Percentiles rank a stretch among this genome's conserved stretches.
These are phyloP conservation scores for Oryza nivara DNA, from an alignment of 176 grass and related monocot genomes.

Conservation along the genomic window DNA sequence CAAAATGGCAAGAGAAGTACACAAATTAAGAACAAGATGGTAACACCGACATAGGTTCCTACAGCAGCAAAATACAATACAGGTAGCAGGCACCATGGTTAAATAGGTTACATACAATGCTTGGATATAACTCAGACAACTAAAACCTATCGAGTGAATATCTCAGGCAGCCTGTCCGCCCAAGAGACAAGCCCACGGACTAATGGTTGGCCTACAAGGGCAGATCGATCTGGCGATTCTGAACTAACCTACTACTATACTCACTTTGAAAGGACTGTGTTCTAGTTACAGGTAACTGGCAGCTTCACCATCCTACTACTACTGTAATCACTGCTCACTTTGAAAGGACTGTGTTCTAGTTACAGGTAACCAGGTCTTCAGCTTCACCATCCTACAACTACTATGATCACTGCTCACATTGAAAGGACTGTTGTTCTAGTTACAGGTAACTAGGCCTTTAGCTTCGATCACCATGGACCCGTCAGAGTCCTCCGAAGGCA, in stretches of 20 bases:
- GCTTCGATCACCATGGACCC: slow-evolving; percentile 65
- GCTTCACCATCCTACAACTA: slow-evolving; percentile 49
- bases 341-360: slow-evolving; percentile 22
- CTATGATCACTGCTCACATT: background rate
- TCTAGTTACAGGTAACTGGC: slow-evolving; percentile 1
- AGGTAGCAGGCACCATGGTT: slow-evolving; percentile 3
- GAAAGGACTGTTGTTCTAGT: slow-evolving; percentile 22
- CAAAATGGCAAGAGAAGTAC: background rate
- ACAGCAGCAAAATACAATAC: background rate
- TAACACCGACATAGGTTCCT: background rate
- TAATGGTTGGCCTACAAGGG: slow-evolving; percentile 38
- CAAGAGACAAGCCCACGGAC: slow-evolving; percentile 31
- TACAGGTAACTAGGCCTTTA: slow-evolving; percentile 17
- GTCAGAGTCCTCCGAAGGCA: slow-evolving; percentile 75
- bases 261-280: slow-evolving; percentile 20
- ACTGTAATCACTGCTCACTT: slow-evolving; percentile 17
- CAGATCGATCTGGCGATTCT: slow-evolving; percentile 43
- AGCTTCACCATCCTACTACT: slow-evolving; percentile 50
- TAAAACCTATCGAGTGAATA: slow-evolving; percentile 42
- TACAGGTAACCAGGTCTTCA: slow-evolving; percentile 4
- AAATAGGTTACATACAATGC: slow-evolving; percentile 32
- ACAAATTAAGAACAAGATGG: background rate
- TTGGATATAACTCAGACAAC: background rate
- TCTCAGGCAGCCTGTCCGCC: slow-evolving; percentile 30
- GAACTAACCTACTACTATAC: slow-evolving; percentile 32